Evolutionary conservation across 2,329 filamentous ascomycete genomes (phyloP).

Genomic region (Arthrobotrys entomopaga): DNA sequence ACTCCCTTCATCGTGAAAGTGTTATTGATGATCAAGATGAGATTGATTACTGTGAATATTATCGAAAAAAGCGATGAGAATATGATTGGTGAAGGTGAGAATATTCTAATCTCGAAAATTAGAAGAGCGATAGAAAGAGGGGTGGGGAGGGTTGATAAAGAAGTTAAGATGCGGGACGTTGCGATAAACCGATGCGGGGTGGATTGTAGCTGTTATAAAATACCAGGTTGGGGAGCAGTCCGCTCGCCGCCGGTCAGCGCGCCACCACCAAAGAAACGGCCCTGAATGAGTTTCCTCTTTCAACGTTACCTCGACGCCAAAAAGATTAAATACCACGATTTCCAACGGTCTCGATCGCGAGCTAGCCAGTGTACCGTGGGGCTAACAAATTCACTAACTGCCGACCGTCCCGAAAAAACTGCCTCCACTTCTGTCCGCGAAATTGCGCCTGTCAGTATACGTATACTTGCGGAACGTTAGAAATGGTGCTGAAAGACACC

Average conservation of each 20-base stretch:
- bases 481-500: not conserved
- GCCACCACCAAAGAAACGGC: slow-evolving; percentile 22
- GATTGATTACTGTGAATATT: not conserved
- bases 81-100: not conserved
- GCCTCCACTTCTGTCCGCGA: too few species aligned
- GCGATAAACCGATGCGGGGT: not conserved
- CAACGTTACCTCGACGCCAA: slow-evolving; percentile 5
- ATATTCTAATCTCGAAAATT: not conserved
- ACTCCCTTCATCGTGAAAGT: slow-evolving; percentile 42
- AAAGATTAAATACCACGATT: not conserved
- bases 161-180: slow-evolving; percentile 1
- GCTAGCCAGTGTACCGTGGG: not conserved
- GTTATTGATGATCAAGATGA: not conserved
- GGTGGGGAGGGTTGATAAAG: slow-evolving; percentile 5
- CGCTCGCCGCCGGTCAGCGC: slow-evolving; percentile 17
- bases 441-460: not conserved
- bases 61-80: not conserved
- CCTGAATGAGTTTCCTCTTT: slow-evolving; percentile 15
- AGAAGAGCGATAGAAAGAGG: not conserved
- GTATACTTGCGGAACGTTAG: not conserved
- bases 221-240: slow-evolving; percentile 10
- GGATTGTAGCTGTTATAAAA: slow-evolving; percentile 7
- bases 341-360: slow-evolving; percentile 1
- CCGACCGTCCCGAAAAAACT: not conserved
- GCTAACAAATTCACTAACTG: not conserved